Evolutionary conservation across 2,329 filamentous ascomycete genomes (phyloP).

Genomic region (Aureobasidium sp.): DNA sequence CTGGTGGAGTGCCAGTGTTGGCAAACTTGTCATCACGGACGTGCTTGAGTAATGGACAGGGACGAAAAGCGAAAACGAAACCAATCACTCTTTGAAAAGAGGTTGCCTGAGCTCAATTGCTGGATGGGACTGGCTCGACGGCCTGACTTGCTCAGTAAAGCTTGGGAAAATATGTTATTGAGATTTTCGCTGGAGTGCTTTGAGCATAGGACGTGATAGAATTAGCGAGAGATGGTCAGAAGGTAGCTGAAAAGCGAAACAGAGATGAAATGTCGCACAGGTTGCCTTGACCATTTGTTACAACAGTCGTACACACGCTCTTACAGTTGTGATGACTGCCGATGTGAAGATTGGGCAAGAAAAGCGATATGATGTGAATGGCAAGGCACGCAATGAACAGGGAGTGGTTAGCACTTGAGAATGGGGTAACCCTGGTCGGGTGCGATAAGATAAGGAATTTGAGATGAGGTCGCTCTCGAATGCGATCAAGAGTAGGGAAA

Average conservation of each 20-base stretch:
- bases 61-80: neutral
- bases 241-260: too few relatives aligned
- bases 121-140: neutral
- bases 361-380: too few relatives aligned
- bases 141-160: neutral
- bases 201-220: neutral
- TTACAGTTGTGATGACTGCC: too few relatives aligned
- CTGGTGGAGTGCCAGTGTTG: conserved; percentile 42
- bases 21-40: conserved; percentile 32
- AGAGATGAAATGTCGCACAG: too few relatives aligned
- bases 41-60: neutral
- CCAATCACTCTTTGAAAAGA: neutral
- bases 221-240: neutral
- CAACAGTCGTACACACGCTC: too few relatives aligned
- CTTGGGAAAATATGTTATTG: neutral
- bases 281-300: too few relatives aligned
- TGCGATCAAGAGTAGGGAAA: neutral
- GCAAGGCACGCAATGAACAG: neutral
- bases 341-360: too few relatives aligned
- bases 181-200: neutral
- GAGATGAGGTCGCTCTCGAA: neutral
- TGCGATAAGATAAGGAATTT: conserved; percentile 4
- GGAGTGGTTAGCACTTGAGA: neutral
- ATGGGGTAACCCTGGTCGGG: neutral
- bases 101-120: neutral